Conservation (phyloP, 2,329 filamentous ascomycete genomes). For the Dactylonectria estremocensis region DNA sequence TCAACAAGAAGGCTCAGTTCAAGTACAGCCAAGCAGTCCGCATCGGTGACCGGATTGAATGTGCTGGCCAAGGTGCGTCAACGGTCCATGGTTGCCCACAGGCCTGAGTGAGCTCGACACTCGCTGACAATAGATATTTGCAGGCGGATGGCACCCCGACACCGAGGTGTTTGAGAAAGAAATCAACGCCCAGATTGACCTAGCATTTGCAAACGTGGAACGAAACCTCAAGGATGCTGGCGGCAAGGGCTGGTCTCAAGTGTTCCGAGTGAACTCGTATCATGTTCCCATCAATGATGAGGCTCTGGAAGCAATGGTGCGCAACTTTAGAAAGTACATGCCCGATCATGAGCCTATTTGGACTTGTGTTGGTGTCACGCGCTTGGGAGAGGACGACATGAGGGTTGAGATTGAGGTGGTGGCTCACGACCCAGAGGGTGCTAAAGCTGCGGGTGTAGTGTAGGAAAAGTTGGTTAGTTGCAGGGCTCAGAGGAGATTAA, state of each 20-base stretch:
- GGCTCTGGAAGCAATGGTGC: background rate
- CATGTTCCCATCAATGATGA: slow-evolving; percentile 4
- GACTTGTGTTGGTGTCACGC: background rate
- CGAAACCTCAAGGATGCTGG: slow-evolving; percentile 8
- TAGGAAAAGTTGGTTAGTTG: background rate
- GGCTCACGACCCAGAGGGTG: background rate
- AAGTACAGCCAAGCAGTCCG: slow-evolving; percentile 1
- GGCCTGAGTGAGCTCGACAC: background rate
- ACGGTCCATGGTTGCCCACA: too few relatives aligned
- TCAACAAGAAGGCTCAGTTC: background rate
- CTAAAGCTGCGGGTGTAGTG: background rate
- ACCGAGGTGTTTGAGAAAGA: background rate
- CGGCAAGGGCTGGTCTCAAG: slow-evolving; percentile 11
- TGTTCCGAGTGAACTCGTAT: slow-evolving; percentile 6
- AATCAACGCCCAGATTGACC: slow-evolving; percentile 4
- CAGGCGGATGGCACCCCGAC: background rate
- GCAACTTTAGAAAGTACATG: background rate
- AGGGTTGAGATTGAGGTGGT: slow-evolving; percentile 2
- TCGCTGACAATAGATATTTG: background rate
- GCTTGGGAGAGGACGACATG: background rate
- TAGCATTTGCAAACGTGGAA: slow-evolving; percentile 1
- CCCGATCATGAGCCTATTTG: background rate
- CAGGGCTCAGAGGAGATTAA: background rate
- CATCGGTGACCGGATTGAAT: background rate
- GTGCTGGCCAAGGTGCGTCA: background rate